Base-by-base conservation (phyloP, 768 basidiomycete species). In the Pleurotus salmoneostramineus region DNA sequence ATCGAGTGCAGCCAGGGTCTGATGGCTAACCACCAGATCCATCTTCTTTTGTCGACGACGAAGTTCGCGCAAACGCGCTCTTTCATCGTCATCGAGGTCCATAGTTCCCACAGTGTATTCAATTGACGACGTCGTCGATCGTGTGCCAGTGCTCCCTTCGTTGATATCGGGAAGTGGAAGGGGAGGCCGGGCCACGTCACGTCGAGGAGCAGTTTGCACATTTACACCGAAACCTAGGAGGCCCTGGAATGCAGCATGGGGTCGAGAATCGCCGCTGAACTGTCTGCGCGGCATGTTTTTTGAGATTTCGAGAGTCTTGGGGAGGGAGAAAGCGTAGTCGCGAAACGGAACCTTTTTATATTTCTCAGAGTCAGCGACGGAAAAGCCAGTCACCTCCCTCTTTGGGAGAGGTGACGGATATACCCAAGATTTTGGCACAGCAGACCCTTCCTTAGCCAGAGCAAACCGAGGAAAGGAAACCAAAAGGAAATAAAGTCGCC, bases 21-120 rank as follows among this genome's bases (percentile, higher is more conserved):
- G 15, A 35, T 14, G 40, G 40, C 21, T 27, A 27, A 40, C 52
- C 52, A 17, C 36, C 40, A 55, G 36, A 40, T 55, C 37, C 40
- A 55, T 42, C 52, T 55, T 55, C 37, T 55, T 55, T 55, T 55
- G 52, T n/a, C 31, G 52, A 31, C 40, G 52, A 55, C 52, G 52
- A 10, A 17, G 52, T 6, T 17, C 14, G 17, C 52, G 52, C 40
- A 55, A 43, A 17, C 52, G 52, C 52, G 52, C 52, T 7, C 52
- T 35, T 37, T 55, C 52, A 4, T 55, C 52, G 36, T 55, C 52
- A 43, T 55, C 52, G 14, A 55, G 40, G 37, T 55, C 52, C 52
- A 55, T 42, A 10, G 21, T 55, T 27, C 52, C 52, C 40, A 40
- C 52, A 15, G 52, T 40, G 40, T 37, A 55, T 21, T 55, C 52